These are phyloP conservation scores for Flaveria sonorensis DNA, from an alignment of 129 eudicot species.

Conservation along the genomic window DNA sequence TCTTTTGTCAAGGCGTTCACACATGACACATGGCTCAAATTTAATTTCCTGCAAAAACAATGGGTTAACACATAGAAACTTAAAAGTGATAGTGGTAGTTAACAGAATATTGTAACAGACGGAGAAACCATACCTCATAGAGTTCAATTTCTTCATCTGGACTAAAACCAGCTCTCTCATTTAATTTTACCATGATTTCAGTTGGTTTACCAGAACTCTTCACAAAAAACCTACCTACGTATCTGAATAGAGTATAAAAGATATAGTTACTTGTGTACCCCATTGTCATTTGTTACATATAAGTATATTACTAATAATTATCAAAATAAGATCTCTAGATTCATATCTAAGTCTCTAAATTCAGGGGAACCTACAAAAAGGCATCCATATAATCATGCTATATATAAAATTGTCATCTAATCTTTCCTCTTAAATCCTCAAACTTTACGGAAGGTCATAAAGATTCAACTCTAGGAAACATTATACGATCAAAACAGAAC, in stretches of 20 bases:
- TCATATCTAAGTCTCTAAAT: slow-evolving; percentile 8
- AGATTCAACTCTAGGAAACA: not conserved
- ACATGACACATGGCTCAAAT: slow-evolving; percentile 92
- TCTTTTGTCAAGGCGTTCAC: slow-evolving; percentile 83
- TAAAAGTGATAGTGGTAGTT: not conserved
- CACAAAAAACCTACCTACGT: slow-evolving; percentile 86
- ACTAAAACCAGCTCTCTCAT: slow-evolving; percentile 85
- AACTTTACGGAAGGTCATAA: slow-evolving; percentile 15
- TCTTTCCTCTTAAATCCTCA: slow-evolving; percentile 11
- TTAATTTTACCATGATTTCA: slow-evolving; percentile 70
- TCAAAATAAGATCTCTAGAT: slow-evolving; percentile 14
- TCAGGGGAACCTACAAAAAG: slow-evolving; percentile 15
- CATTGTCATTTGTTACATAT: slow-evolving; percentile 15
- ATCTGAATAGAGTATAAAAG: slow-evolving; percentile 42
- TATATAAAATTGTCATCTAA: not conserved
- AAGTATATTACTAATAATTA: not conserved
- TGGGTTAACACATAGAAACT: slow-evolving; percentile 8
- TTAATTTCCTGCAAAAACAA: slow-evolving; percentile 73
- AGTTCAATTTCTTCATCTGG: slow-evolving; percentile 88
- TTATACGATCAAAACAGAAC: not conserved
- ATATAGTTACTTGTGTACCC: slow-evolving; percentile 7
- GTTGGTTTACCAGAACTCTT: slow-evolving; percentile 69
- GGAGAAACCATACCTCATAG: slow-evolving; percentile 63
- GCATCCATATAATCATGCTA: slow-evolving; percentile 5
- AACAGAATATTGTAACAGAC: slow-evolving; percentile 15